A percentile compares a stretch with the other conserved stretches of the same genome.
phyloP scores from a whole-genome alignment of 768 basidiomycete species.

The Panaeolus papilionaceus region DNA sequence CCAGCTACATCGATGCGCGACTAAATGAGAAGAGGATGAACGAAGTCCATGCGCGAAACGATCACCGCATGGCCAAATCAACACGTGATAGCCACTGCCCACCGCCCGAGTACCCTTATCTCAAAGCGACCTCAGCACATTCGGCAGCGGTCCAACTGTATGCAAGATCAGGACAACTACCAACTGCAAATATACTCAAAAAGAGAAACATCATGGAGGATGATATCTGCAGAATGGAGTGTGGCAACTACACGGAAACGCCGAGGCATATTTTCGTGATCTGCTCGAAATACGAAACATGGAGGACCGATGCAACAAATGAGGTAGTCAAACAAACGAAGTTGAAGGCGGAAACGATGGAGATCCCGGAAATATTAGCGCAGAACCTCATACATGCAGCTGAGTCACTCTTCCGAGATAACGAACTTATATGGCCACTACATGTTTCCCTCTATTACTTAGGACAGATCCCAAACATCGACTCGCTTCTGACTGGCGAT shows the following conservation, averaged over 20 bases:
- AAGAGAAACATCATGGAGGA: neutral
- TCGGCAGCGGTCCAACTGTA: too few relatives aligned
- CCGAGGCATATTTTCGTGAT: slow-evolving; percentile 20
- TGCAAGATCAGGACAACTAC: too few relatives aligned
- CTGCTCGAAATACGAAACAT: slow-evolving; percentile 11
- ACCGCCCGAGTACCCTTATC: too few relatives aligned
- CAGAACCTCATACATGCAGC: slow-evolving; percentile 12
- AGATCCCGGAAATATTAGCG: neutral
- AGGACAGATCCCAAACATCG: slow-evolving; percentile 22
- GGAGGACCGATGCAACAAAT: neutral
- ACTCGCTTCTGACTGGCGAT: neutral
- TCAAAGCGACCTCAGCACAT: too few relatives aligned
- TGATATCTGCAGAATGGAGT: slow-evolving; percentile 17
- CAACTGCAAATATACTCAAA: too few relatives aligned
- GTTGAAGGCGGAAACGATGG: slow-evolving; percentile 10
- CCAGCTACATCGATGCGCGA: too few relatives aligned
- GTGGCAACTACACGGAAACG: slow-evolving; percentile 10
- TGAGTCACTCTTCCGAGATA: slow-evolving; percentile 21
- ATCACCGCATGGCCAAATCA: too few relatives aligned
- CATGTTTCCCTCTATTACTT: slow-evolving; percentile 20
- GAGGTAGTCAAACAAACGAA: neutral
- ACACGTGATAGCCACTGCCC: too few relatives aligned
- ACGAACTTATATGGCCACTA: slow-evolving; percentile 19
- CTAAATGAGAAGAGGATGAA: too few relatives aligned
- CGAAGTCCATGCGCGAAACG: too few relatives aligned